phyloP scores from a whole-genome alignment of 768 basidiomycete species.

The Polyporus arcularius region DNA sequence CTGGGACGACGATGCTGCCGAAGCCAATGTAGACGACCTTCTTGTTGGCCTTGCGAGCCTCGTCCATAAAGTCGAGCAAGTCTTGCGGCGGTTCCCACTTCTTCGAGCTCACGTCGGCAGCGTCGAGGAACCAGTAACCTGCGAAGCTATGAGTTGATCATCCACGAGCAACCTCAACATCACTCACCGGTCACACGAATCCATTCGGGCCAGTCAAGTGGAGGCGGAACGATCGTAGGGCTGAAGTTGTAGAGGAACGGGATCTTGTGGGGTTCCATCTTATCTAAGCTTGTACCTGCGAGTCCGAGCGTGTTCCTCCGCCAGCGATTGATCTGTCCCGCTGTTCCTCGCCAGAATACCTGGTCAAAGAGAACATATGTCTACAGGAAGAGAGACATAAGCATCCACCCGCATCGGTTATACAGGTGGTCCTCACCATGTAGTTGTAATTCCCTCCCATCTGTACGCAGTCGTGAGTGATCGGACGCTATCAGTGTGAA shows the following conservation, averaged over 20 bases:
- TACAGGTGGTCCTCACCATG: slow-evolving; percentile 60
- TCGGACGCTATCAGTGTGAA: background rate
- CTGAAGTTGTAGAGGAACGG: slow-evolving; percentile 99
- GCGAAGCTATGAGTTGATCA: background rate
- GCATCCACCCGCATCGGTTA: background rate
- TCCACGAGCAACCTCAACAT: no score
- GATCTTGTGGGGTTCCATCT: slow-evolving; percentile 96
- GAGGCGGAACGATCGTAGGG: slow-evolving; percentile 85
- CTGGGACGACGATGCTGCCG: slow-evolving; percentile 95
- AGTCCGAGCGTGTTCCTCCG: slow-evolving; percentile 75
- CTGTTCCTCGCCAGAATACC: slow-evolving; percentile 94
- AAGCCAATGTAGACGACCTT: slow-evolving; percentile 98
- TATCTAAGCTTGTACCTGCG: slow-evolving; percentile 83
- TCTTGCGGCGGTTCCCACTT: slow-evolving; percentile 88
- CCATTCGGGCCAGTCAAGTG: slow-evolving; percentile 99
- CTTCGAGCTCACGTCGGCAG: slow-evolving; percentile 84
- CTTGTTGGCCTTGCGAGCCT: slow-evolving; percentile 71
- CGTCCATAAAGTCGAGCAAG: slow-evolving; percentile 80
- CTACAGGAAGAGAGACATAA: slow-evolving; percentile 34
- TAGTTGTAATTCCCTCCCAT: slow-evolving; percentile 99
- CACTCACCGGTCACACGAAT: slow-evolving; percentile 82
- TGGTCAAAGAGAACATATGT: slow-evolving; percentile 98
- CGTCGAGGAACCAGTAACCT: slow-evolving; percentile 98
- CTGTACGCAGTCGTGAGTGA: slow-evolving; percentile 36
- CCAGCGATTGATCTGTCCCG: slow-evolving; percentile 96